These are phyloP conservation scores for Cordyceps javanica DNA, from an alignment of 2,329 filamentous ascomycete species.

Conservation along the genomic window DNA sequence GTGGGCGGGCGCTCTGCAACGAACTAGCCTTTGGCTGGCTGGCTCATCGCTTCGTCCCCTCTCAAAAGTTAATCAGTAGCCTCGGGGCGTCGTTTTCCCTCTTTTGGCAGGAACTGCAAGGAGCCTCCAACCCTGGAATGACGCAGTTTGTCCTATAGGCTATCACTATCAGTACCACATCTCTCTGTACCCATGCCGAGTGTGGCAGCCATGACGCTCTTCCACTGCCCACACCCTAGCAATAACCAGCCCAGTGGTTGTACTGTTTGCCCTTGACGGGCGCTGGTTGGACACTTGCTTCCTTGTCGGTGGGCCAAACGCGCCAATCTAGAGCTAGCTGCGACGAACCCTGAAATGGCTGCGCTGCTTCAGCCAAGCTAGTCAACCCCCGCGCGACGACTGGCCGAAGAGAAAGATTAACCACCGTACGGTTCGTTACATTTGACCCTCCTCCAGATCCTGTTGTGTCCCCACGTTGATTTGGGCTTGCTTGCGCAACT, in stretches of 20 bases:
- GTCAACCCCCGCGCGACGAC: not conserved
- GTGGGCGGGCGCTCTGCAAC: not conserved
- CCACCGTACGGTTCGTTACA: not conserved
- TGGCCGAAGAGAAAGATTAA: not conserved
- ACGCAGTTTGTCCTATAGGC: slow-evolving; percentile 24
- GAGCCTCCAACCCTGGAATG: slow-evolving; percentile 15
- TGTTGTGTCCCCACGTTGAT: not conserved
- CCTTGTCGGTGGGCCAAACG: slow-evolving; percentile 1
- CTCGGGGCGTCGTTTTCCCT: not conserved
- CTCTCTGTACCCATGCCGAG: not conserved
- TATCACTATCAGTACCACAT: no score
- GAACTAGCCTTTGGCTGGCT: not conserved
- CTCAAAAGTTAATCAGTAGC: not conserved
- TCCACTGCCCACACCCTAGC: not conserved
- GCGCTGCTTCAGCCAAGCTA: not conserved
- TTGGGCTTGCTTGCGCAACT: not conserved
- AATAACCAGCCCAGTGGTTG: not conserved
- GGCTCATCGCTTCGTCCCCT: not conserved
- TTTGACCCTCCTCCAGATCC: slow-evolving; percentile 15
- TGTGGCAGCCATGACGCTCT: slow-evolving; percentile 8
- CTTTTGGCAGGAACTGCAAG: not conserved
- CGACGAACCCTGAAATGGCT: slow-evolving; percentile 4
- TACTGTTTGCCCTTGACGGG: not conserved
- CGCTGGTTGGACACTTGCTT: slow-evolving; percentile 6
- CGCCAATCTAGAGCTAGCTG: slow-evolving; percentile 6